Evolutionary conservation across 345 rosid species (phyloP).

Genomic region (Luvunga scandens): DNA sequence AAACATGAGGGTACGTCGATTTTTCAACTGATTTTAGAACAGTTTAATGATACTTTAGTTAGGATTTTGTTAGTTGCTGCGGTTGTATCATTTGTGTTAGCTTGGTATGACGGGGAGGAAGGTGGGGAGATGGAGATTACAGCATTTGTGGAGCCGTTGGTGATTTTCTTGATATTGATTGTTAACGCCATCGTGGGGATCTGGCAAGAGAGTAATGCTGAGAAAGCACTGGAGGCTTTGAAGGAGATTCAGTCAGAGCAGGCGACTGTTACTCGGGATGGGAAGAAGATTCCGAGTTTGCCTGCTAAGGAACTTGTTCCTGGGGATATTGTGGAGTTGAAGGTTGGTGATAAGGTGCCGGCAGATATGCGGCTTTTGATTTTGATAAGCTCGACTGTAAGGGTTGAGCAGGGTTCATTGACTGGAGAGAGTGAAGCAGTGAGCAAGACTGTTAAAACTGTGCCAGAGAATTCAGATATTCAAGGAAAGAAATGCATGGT

Average conservation of each 20-base stretch:
- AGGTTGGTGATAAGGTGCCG: constrained; percentile 90
- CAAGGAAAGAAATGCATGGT: constrained; percentile 89
- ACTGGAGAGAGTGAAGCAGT: constrained; percentile 95
- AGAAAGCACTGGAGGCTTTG: constrained; percentile 89
- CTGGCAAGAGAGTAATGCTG: constrained; percentile 93
- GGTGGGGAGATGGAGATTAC: constrained; percentile 89
- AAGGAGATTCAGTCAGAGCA: constrained; percentile 90
- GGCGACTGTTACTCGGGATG: constrained; percentile 69
- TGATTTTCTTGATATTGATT: constrained; percentile 84
- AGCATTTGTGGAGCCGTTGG: constrained; percentile 92
- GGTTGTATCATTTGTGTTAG: constrained; percentile 68
- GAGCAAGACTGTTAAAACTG: constrained; percentile 66
- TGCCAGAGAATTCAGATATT: constrained; percentile 64
- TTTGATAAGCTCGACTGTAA: constrained; percentile 71
- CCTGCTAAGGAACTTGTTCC: constrained; percentile 89
- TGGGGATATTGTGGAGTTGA: constrained; percentile 82
- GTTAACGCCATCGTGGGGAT: constrained; percentile 86
- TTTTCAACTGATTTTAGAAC: constrained; percentile 65
- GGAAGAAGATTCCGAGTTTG: constrained; percentile 37
- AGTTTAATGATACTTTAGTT: constrained; percentile 81
- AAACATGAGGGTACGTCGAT: constrained; percentile 71
- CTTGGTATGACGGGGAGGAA: constrained; percentile 79
- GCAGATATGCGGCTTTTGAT: constrained; percentile 80
- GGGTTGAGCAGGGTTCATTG: constrained; percentile 87
- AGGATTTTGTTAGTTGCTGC: constrained; percentile 84